Percentiles rank a stretch among this genome's conserved stretches.
phyloP scores from a whole-genome alignment of 2,329 filamentous ascomycete genomes.

The Colletotrichum sp. region DNA sequence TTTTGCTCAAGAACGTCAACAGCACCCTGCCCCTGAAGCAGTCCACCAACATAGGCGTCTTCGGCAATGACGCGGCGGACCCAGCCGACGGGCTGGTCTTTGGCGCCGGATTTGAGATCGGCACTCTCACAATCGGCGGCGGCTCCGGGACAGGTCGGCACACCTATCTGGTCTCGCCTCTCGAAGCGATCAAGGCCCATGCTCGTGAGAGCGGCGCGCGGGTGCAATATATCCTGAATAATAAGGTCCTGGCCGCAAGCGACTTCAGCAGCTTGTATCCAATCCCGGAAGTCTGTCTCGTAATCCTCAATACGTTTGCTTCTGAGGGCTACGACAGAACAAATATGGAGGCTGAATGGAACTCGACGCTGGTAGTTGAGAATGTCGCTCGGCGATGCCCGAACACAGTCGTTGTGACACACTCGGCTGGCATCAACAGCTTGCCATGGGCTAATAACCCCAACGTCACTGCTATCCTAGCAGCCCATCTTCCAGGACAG shows the following conservation, averaged over 20 bases:
- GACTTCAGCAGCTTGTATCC: slow-evolving; percentile 59
- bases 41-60: slow-evolving; percentile 58
- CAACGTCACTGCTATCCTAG: slow-evolving; percentile 78
- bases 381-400: slow-evolving; percentile 48
- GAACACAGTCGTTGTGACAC: slow-evolving; percentile 68
- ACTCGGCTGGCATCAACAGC: slow-evolving; percentile 63
- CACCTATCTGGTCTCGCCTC: slow-evolving; percentile 68
- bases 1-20: slow-evolving; percentile 69
- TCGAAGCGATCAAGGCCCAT: slow-evolving; percentile 67
- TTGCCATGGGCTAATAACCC: slow-evolving; percentile 60
- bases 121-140: slow-evolving; percentile 71
- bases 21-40: slow-evolving; percentile 60
- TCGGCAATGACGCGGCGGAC: slow-evolving; percentile 70
- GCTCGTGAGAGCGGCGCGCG: slow-evolving; percentile 55
- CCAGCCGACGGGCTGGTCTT: slow-evolving; percentile 6
- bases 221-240: slow-evolving; percentile 54
- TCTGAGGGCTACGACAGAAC: slow-evolving; percentile 66
- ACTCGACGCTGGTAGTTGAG: slow-evolving; percentile 64
- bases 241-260: slow-evolving; percentile 37
- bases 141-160: slow-evolving; percentile 65
- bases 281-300: slow-evolving; percentile 68
- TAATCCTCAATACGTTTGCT: slow-evolving; percentile 71
- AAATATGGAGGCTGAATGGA: slow-evolving; percentile 65
- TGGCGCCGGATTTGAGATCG: slow-evolving; percentile 58
- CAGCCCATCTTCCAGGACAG: slow-evolving; percentile 76